These are phyloP conservation scores for Danielia reshetovae DNA, from an alignment of 805 yeast species.

Conservation along the genomic window DNA sequence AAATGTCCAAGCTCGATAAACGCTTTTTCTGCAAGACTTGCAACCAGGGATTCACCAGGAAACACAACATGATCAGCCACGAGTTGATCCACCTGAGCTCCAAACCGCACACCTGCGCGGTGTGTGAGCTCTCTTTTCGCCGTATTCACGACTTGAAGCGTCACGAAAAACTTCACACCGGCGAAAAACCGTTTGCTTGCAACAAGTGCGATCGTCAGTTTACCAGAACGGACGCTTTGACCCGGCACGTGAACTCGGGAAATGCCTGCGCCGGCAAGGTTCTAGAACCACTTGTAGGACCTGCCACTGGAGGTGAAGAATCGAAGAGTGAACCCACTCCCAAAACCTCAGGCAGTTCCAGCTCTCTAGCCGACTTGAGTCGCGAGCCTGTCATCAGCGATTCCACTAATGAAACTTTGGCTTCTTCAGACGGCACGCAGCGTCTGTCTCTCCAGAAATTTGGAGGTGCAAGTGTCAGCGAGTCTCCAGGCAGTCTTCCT, in stretches of 20 bases:
- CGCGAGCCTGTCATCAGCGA: too few species aligned
- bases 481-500: slow-evolving; percentile 1
- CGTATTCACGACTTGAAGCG: slow-evolving; percentile 74
- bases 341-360: too few species aligned
- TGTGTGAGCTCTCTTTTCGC: slow-evolving; percentile 61
- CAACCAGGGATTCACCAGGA: slow-evolving; percentile 61
- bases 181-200: slow-evolving; percentile 67
- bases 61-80: slow-evolving; percentile 72
- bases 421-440: too few species aligned
- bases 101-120: slow-evolving; percentile 60
- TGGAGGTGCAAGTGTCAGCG: slow-evolving; percentile 1
- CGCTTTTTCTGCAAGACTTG: slow-evolving; percentile 55
- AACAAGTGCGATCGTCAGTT: slow-evolving; percentile 57
- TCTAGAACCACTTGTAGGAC: neutral
- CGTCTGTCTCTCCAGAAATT: too few species aligned
- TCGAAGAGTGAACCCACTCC: too few species aligned
- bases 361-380: too few species aligned
- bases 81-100: slow-evolving; percentile 61
- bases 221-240: slow-evolving; percentile 73
- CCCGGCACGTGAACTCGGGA: slow-evolving; percentile 55
- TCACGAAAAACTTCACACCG: slow-evolving; percentile 72
- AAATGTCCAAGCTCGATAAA: too few species aligned
- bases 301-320: too few species aligned
- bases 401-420: too few species aligned
- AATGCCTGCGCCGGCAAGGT: slow-evolving; percentile 27